Evolutionary conservation across 495 filamentous ascomycete species (phyloP), one percentile per base, ranked within the genome.

Genomic region (Podospora sp.): DNA sequence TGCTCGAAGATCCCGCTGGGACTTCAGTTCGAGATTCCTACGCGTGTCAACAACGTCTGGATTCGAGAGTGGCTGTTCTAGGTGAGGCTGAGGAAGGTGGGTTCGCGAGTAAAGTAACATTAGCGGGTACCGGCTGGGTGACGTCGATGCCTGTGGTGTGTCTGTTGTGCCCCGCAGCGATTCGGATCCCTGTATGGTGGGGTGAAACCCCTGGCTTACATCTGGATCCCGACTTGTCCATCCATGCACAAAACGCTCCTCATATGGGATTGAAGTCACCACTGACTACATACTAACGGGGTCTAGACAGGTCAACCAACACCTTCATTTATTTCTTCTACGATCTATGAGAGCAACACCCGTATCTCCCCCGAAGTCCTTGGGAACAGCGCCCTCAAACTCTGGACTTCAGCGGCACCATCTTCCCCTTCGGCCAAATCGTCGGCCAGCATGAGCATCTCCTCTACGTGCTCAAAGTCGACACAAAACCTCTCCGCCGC

Each of bases 391-490:
- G 85, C 83, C 60, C 90, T 84, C 60, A 94, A 76, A 63, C 83
- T 85, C 73, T 80, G 80, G 27, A 72, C 76, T 27, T 76, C 75
- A 21, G 76, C 77, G 29, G 77, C 78, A 18, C 62, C 75, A 25
- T 74, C 63, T 25, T 79, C 72, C 50, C 81, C 72, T 22, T 81
- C 81, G 25, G 76, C 76, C 60, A 78, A 9, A 71, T 83, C 82
- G 63, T 86, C 84, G 26, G 77, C 77, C 18, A 77, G 70, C 22
- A 82, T 74, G 14, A 85, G 69, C 67, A 82, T 75, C 63, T 80
- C 89, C 78, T 99, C 95, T 5, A 97, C 84, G 66, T 89, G 89
- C 79, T 94, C 92, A 78, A 99, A 99, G 70, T 96, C 92, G 20
- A 88, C 88, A 68, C 93, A 96, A 79, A 99, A 98, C 62, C 81